These are phyloP conservation scores for Scytalidium lignicola DNA, from an alignment of 2,329 filamentous ascomycete genomes.

Conservation along the genomic window DNA sequence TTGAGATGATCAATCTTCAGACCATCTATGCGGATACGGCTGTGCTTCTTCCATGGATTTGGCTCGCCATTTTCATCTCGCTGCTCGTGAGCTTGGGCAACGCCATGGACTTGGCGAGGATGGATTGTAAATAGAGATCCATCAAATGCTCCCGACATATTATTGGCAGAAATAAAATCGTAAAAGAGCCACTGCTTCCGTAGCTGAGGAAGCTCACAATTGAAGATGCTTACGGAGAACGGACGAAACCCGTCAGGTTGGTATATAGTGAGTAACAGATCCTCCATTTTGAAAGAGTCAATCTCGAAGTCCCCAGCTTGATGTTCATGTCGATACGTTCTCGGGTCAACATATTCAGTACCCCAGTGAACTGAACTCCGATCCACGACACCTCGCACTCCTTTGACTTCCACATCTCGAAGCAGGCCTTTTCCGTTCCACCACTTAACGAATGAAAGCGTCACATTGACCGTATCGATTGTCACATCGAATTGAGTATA, in stretches of 20 bases:
- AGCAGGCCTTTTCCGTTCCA: constrained; percentile 93
- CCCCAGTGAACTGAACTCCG: constrained; percentile 76
- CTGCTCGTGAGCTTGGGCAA: constrained; percentile 57
- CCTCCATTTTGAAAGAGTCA: constrained; percentile 93
- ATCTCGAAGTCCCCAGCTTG: constrained; percentile 94
- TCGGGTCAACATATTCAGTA: constrained; percentile 67
- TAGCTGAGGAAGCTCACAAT: constrained; percentile 86
- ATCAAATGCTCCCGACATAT: constrained; percentile 93
- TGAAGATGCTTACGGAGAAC: constrained; percentile 92
- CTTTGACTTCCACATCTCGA: constrained; percentile 88
- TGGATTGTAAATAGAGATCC: constrained; percentile 97
- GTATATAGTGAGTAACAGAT: constrained; percentile 84
- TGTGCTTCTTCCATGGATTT: constrained; percentile 91
- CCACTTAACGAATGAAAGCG: constrained; percentile 96
- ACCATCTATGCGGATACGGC: constrained; percentile 83
- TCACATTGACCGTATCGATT: constrained; percentile 93
- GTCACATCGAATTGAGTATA: constrained; percentile 97
- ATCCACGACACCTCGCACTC: constrained; percentile 87
- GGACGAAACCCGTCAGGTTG: constrained; percentile 90
- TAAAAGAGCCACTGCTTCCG: constrained; percentile 98
- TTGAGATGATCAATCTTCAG: constrained; percentile 96
- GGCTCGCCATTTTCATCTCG: constrained; percentile 56
- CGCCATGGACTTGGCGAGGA: constrained; percentile 81
- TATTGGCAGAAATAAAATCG: constrained; percentile 90
- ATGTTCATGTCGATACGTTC: constrained; percentile 83